Evolutionary conservation across 768 basidiomycete species (phyloP), one percentile per base, ranked within the genome.

Genomic region (Termitomyces sp.): DNA sequence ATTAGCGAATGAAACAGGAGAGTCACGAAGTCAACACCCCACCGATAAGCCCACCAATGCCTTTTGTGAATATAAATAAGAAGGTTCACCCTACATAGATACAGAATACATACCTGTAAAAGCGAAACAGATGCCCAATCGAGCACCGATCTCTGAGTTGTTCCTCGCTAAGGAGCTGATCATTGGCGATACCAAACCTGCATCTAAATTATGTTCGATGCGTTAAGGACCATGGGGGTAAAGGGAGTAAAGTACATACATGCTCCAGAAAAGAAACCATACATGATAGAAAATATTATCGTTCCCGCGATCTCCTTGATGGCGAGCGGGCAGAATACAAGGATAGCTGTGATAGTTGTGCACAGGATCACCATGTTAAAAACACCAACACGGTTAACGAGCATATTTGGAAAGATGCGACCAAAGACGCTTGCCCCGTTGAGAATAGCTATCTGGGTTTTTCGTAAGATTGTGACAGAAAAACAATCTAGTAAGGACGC

Each of bases 381-480:
- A 9, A 78, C 71, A 1, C 85, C 82, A 58, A 77, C n/a, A 74
- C 76, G 32, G 82, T 64, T 68, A 18, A 75, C 77, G 30, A 84
- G 62, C 26, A 78, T 66, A 20, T 75, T 75, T 0, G 81, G 75
- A 12, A 83, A 60, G 2, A 79, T 63, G 36, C 85, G 77, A 6
- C 86, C 86, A 42, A 80, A 68, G 20, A 81, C 66, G 51, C 75
- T 76, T 18, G 77, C 73, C 3, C 74, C 83, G 56, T 85, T 87
- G 13, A 85, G 62, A 33, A 86, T 75, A 0, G 82, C 73, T 18
- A 85, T 58, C 79, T 84, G 32, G 3, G n/a, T 18, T n/a, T 44
- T 45, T 26, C n/a, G 24, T 56, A 47, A 56, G 44, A 18, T 48
- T 42, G 14, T 7, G 38, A 22, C 6, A 12, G 7, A 40, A 24